Percentiles rank a stretch among this genome's conserved stretches.
Evolutionary conservation across 805 yeast species (phyloP).

Genomic region (Scheffersomyces ergatensis): DNA sequence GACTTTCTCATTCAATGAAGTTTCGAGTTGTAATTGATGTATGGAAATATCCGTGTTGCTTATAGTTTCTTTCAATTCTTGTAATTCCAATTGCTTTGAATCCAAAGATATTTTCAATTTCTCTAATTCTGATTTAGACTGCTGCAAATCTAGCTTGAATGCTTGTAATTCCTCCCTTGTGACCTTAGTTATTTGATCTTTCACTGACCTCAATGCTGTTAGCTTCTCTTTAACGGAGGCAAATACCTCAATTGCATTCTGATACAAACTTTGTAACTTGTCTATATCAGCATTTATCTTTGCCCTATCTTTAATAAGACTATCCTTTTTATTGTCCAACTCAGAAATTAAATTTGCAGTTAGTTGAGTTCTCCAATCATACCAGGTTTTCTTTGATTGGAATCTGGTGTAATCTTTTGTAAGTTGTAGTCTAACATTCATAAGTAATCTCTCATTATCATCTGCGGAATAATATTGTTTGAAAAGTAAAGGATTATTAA

Average conservation of each 20-base stretch:
- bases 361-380: conserved; percentile 58
- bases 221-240: background rate
- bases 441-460: conserved; percentile 32
- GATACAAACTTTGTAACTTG: background rate
- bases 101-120: conserved; percentile 4
- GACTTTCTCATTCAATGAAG: conserved; percentile 8
- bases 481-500: conserved; percentile 49
- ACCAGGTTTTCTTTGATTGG: conserved; percentile 58
- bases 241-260: background rate
- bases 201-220: background rate
- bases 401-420: conserved; percentile 51
- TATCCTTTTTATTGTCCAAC: conserved; percentile 12
- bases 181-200: background rate
- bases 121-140: conserved; percentile 1
- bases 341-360: conserved; percentile 42
- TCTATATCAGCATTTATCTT: conserved; percentile 1
- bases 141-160: conserved; percentile 11
- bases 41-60: conserved; percentile 8
- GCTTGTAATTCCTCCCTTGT: conserved; percentile 7
- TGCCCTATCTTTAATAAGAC: conserved; percentile 5
- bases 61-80: conserved; percentile 8
- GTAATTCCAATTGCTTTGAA: conserved; percentile 7
- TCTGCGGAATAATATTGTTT: conserved; percentile 44
- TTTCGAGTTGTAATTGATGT: conserved; percentile 7
- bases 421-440: conserved; percentile 48